Base-by-base conservation (phyloP, 2,329 filamentous ascomycete genomes). In the Colletotrichum tofieldiae region DNA sequence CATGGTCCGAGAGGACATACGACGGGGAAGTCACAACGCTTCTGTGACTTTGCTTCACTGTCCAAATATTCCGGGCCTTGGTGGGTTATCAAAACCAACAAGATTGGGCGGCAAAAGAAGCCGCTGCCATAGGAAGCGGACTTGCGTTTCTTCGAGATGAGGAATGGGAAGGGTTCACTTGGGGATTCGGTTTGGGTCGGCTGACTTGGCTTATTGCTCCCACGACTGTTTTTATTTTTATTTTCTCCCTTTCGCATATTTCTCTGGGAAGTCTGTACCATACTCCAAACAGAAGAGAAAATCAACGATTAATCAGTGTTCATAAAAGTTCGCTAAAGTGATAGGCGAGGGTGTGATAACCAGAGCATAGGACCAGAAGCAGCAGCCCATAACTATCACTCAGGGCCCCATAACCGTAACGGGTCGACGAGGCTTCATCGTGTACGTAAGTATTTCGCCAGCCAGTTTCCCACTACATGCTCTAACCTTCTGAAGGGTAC, bases 111-210 rank as follows among this genome's bases (percentile, higher is more conserved):
- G n/a, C 60, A 9, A 39, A 61, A 52, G 35, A 52, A 52, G 37
- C 60, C 37, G 60, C 60, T 39, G 37, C n/a, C 23, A 43, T 2
- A 47, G 60, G 49, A 52, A 35, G 47, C 37, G 35, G 16, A 39
- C 39, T 29, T n/a, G 14, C 39, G 23, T 32, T 59, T 43, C 37
- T 59, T 41, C 11, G 20, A 43, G 37, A 43, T 18, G n/a, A 23
- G 26, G 55, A 59, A 41, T 18, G 18, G 39, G n/a, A 6, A n/a
- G 23, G 47, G 49, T 32, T n/a, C 12, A 20, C 12, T 51, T 37
- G 14, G 35, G 60, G 60, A n/a, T 63, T 29, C 35, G 60, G 60
- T 26, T 63, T 52, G 60, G 60, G 60, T 52, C 35, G 60, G 60
- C 60, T 51, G 60, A 39, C 39, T 52, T 52, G 37, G 45, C 47